These are phyloP conservation scores for Aspergillus haitiensis DNA, from an alignment of 495 filamentous ascomycete genomes.

Conservation along the genomic window DNA sequence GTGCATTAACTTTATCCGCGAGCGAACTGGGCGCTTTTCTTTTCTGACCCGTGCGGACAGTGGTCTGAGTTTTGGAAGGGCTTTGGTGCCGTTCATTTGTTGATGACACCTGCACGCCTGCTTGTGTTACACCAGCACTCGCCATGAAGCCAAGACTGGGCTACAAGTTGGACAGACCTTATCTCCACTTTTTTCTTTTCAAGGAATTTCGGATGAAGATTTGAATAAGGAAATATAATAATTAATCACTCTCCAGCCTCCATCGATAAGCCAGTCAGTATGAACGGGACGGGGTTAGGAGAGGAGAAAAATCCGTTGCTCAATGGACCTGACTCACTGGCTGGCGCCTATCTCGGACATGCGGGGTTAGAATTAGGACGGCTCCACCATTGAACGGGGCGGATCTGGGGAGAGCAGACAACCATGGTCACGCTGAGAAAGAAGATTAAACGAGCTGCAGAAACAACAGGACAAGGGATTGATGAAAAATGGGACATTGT, in stretches of 20 bases:
- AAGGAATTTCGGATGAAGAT: too few relatives aligned
- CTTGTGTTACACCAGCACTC: conserved; percentile 23
- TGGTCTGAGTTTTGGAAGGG: conserved; percentile 1
- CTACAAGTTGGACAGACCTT: background rate
- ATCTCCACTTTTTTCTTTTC: conserved; percentile 3
- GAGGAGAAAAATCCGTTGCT: conserved; percentile 18
- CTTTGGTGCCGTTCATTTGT: background rate
- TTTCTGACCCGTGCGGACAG: conserved; percentile 24
- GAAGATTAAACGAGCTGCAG: background rate
- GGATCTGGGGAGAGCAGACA: background rate
- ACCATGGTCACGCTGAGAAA: background rate
- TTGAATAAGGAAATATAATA: too few relatives aligned
- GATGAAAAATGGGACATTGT: too few relatives aligned
- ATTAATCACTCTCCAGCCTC: too few relatives aligned
- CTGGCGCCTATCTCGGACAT: conserved; percentile 1
- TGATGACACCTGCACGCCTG: conserved; percentile 21
- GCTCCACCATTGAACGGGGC: conserved; percentile 3
- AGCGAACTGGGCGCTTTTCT: conserved; percentile 35
- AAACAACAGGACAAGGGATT: too few relatives aligned
- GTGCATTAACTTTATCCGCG: conserved; percentile 25
- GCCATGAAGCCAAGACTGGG: conserved; percentile 17
- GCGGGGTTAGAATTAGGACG: conserved; percentile 17
- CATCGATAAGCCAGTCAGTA: too few relatives aligned
- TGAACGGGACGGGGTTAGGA: background rate
- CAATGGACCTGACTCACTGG: conserved; percentile 18